phyloP scores from a whole-genome alignment of 257 asterid genomes.

The Solanum arcanum region DNA sequence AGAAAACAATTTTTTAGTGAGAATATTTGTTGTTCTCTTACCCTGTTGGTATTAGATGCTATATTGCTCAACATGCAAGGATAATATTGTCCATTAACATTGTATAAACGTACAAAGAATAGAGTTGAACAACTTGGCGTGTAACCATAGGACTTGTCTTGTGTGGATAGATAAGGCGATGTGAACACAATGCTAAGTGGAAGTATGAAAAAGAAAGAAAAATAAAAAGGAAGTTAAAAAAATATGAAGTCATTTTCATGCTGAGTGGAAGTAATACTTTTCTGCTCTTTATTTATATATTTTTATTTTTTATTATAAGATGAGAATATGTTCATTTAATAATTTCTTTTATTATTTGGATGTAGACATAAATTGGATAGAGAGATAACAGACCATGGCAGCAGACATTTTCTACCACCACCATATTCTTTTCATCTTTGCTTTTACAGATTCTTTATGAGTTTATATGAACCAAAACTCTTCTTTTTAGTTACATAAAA shows the following conservation, averaged over 20 bases:
- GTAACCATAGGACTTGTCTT: slow-evolving; percentile 9
- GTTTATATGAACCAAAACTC: slow-evolving; percentile 40
- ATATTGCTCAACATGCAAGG: background rate
- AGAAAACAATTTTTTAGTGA: slow-evolving; percentile 4
- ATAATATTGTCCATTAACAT: background rate
- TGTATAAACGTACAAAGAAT: slow-evolving; percentile 1
- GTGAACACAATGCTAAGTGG: slow-evolving; percentile 10
- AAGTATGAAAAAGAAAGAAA: background rate
- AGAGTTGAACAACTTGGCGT: slow-evolving; percentile 13
- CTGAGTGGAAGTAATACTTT: slow-evolving; percentile 14
- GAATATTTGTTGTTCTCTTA: background rate
- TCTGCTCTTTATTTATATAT: background rate
- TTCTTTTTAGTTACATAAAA: background rate
- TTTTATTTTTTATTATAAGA: background rate
- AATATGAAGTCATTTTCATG: slow-evolving; percentile 4
- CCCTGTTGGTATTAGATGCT: background rate
- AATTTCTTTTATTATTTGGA: slow-evolving; percentile 25
- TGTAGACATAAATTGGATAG: slow-evolving; percentile 38
- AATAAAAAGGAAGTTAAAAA: background rate
- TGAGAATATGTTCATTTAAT: background rate
- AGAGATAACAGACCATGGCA: slow-evolving; percentile 80
- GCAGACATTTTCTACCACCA: slow-evolving; percentile 68
- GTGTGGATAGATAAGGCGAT: slow-evolving; percentile 5
- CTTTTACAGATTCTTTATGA: slow-evolving; percentile 65
- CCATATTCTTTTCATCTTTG: slow-evolving; percentile 71